These are phyloP conservation scores for Aspergillus costaricaensis DNA, from an alignment of 2,329 filamentous ascomycete genomes.

Conservation along the genomic window DNA sequence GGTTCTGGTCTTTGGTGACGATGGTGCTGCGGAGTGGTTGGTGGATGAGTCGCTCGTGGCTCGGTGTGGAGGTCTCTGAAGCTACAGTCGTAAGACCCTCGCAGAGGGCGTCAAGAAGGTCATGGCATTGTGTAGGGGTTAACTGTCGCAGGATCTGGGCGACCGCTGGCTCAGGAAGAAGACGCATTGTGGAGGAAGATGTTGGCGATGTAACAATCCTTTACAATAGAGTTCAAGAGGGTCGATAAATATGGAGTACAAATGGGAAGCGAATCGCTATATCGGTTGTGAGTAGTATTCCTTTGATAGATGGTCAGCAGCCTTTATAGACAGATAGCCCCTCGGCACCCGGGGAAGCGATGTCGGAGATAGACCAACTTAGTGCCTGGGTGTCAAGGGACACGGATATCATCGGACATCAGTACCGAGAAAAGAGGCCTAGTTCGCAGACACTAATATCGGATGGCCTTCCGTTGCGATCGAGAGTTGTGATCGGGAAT, in stretches of 20 bases:
- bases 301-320: not conserved
- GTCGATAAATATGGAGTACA: too few relatives aligned
- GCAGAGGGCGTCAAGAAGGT: constrained; percentile 40
- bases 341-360: not conserved
- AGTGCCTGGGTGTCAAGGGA: not conserved
- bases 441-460: not conserved
- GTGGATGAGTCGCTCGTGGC: constrained; percentile 37
- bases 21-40: constrained; percentile 48
- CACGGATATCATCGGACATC: constrained; percentile 6
- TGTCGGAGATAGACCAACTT: constrained; percentile 9
- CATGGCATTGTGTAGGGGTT: constrained; percentile 34
- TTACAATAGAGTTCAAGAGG: rapidly evolving
- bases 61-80: constrained; percentile 27
- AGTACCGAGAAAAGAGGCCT: not conserved
- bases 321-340: not conserved
- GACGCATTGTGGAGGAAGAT: constrained; percentile 29
- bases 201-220: too few relatives aligned
- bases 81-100: constrained; percentile 37
- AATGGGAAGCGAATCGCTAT: too few relatives aligned
- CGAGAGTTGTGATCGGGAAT: not conserved
- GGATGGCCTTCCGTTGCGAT: not conserved
- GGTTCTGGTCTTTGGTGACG: constrained; percentile 46
- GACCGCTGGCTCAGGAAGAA: constrained; percentile 38
- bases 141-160: constrained; percentile 36
- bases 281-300: not conserved